Base-by-base conservation (phyloP, 2,329 filamentous ascomycete genomes). In the Aureobasidium sp. region DNA sequence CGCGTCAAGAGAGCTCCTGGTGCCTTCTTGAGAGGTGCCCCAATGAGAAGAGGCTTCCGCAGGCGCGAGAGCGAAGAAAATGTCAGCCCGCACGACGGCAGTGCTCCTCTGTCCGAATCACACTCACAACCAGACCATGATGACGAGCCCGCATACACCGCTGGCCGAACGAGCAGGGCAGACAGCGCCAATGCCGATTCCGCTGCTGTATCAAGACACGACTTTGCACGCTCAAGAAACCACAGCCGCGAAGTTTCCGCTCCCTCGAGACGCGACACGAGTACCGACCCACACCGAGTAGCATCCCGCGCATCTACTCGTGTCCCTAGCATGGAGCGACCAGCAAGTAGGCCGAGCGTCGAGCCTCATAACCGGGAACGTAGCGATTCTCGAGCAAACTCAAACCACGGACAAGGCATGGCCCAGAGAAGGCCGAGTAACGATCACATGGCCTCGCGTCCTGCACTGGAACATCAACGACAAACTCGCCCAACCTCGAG, bases 1-100 rank as follows among this genome's bases (percentile, higher is more conserved):
- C 83, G 90, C 5, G 78, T 92, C 61, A 93, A 92, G 74, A 80
- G 89, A 63, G 83, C 90, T 15, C 87, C 86, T 17, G 90, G 89
- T 1, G 87, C 84, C 62, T 92, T 93, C 65, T 77, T 94, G 23
- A 90, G 88, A 66, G 89, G 88, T 0, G 71, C 69, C 35, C 90
- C 90, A 29, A 88, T 90, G 21, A 83, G 90, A 59, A 81, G 90
- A 65, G 90, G 89, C 29, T 70, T 72, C 27, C 81, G 88, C 63
- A 80, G 85, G 64, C 78, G 84, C 61, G 81, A 81, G 57, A 76
- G 74, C 57, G 76, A 78, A 49, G 77, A 79, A 47, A 75, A 77
- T 50, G 68, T 75, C 43, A 76, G 73, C 40, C 70, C 71, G 2
- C 66, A 67, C 27, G 71, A 73, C 35, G 73, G n/a, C 64, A 64